Base-by-base conservation (phyloP, 1,284 basidiomycete species). In the Spongiforma sp. region DNA sequence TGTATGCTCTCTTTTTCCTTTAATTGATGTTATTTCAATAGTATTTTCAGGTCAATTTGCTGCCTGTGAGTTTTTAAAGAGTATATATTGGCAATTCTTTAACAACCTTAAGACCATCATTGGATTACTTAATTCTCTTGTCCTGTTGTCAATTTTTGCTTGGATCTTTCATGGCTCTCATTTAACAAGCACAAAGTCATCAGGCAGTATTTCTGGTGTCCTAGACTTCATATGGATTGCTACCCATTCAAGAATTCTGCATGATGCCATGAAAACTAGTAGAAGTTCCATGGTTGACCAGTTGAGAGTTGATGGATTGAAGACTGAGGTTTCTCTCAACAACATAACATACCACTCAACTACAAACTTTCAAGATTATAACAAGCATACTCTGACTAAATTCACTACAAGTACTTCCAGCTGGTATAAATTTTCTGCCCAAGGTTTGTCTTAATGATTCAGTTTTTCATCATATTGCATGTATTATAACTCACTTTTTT, bases 121-220 rank as follows among this genome's bases (percentile, higher is more conserved):
- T 67, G 67, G 67, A 5, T 10, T 68, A 30, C 5, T 53, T 24
- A 8, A 11, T 46, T 69, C 67, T 26, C 1, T 28, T 2, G 43
- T 61, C 0, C 61, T 67, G 3, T 34, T 67, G 28, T n/a, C 6
- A 7, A 50, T 26, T 5, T 8, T 56, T 1, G 21, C n/a, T 41
- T 55, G 52, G 36, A 55, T 60, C 11, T 14, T 64, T 26, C 21
- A 65, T 55, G 9, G 17, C 26, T 10, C 17, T 14, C 24, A 50
- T 34, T 5, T 37, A 62, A 30, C 28, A 14, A 2, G 7, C 3
- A 43, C 11, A 17, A 33, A 19, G 11, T 2, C 14, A 33, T 30
- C 24, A 17, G 3, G 62, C 0, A 28, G 30, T 12, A 41, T 3
- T 11, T 7, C 34, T 50, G 28, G 53, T 24, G 5, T 50, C 21